Base-by-base conservation (phyloP, 495 filamentous ascomycete species). In the Penicillium odoratum region DNA sequence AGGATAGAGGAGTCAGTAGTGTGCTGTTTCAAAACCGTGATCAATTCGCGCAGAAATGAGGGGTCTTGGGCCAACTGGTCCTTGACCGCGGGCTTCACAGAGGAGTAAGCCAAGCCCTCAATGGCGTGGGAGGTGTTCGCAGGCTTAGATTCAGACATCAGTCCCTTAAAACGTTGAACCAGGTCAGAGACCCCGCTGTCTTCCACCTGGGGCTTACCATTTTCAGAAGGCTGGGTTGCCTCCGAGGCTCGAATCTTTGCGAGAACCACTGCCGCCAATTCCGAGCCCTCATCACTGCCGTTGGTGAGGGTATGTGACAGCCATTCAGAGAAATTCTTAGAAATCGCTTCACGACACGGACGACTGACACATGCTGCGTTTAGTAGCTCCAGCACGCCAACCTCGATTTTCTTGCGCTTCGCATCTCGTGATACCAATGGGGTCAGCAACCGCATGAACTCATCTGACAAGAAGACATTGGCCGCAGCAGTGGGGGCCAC, bases 81-180 rank as follows among this genome's bases (percentile, higher is more conserved):
- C 66, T 94, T 97, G 53, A 96, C 83, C 40, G 79, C 83, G 7
- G 93, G 84, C 63, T 90, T 88, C 18, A 97, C 78, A 5, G 92
- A 94, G 5, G 90, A 84, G 69, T 93, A 97, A 25, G 93, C 94
- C 55, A 98, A 77, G n/a, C 93, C 95, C 69, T 98, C 94, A 31
- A 98, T 83, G 4, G 91, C 87, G 63, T 85, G 82, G 45, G 89
- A 78, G 44, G 78, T 74, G 43, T 77, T 76, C 52, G 81, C 76
- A 55, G 83, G 78, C 42, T 84, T 78, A 40, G 81, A 76, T 36
- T 80, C 82, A 38, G 88, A 68, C 58, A 97, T 85, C 77, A 93
- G 84, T 58, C 79, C 79, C 67, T 86, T 91, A 66, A 98, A 93
- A 70, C 86, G 84, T 56, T 82, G 76, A 33, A 93, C 86, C 42